A percentile compares a stretch with the other conserved stretches of the same genome.
Evolutionary conservation across 495 filamentous ascomycete species (phyloP).

Genomic region (Cetradonia linearis): DNA sequence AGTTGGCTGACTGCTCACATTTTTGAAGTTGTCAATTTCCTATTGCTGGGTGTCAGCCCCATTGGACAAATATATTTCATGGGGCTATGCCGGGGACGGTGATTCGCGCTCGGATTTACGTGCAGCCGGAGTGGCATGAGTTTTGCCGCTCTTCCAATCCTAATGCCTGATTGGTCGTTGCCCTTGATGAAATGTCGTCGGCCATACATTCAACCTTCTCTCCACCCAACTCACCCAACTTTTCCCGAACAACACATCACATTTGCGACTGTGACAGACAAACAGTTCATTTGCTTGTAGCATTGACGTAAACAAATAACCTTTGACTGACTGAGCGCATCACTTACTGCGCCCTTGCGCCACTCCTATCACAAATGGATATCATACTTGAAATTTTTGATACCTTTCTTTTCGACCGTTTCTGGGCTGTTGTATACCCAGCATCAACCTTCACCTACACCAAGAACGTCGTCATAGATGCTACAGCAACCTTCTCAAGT

Average conservation of each 20-base stretch:
- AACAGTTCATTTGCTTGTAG: not conserved
- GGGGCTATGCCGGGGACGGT: not conserved
- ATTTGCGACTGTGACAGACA: too few relatives aligned
- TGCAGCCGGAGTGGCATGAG: constrained; percentile 6
- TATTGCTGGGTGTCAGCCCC: too few relatives aligned
- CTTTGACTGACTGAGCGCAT: constrained; percentile 6
- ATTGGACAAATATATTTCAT: too few relatives aligned
- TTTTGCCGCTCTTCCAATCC: not conserved
- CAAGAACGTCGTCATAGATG: constrained; percentile 14
- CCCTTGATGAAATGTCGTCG: not conserved
- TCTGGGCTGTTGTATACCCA: constrained; percentile 68
- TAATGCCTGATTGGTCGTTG: not conserved
- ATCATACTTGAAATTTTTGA: constrained; percentile 79
- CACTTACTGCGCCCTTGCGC: constrained; percentile 6
- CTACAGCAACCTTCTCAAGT: constrained; percentile 34
- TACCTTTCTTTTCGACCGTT: constrained; percentile 69
- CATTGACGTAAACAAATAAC: not conserved
- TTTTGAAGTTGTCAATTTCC: not conserved
- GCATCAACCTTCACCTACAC: constrained; percentile 35
- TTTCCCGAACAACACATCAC: too few relatives aligned
- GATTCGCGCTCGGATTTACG: constrained; percentile 1
- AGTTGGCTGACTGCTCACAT: too few relatives aligned
- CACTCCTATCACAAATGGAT: constrained; percentile 56
- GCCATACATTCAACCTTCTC: not conserved
- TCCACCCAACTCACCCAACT: too few relatives aligned